These are phyloP conservation scores for Mrakia frigida DNA, from an alignment of 768 basidiomycete species.

Conservation along the genomic window DNA sequence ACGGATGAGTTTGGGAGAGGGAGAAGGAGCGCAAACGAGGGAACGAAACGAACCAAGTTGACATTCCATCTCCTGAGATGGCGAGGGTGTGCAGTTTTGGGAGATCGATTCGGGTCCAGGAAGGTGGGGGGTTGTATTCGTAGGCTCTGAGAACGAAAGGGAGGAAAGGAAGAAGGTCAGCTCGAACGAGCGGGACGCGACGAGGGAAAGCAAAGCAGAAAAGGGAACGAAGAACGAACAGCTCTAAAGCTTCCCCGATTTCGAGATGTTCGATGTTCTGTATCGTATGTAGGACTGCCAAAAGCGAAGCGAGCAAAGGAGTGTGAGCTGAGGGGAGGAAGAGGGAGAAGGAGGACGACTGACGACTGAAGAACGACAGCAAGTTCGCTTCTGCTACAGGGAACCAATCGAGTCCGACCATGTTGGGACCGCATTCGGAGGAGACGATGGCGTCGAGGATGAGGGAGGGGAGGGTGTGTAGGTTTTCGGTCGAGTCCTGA, in stretches of 20 bases:
- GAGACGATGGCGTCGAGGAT: conserved; percentile 7
- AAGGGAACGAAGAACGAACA: neutral
- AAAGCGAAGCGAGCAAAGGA: neutral
- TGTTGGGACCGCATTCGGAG: neutral
- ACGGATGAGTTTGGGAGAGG: neutral
- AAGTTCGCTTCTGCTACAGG: conserved; percentile 18
- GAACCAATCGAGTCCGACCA: conserved; percentile 28
- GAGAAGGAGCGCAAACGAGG: neutral
- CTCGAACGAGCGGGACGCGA: neutral
- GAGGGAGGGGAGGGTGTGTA: conserved; percentile 10
- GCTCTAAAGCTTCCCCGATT: conserved; percentile 15
- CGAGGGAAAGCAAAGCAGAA: neutral
- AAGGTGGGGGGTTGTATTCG: neutral
- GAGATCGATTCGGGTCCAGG: conserved; percentile 5
- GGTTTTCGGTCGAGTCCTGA: conserved; percentile 26
- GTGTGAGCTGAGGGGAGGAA: neutral
- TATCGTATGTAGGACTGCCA: neutral
- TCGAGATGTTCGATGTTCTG: conserved; percentile 21
- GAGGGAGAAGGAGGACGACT: neutral
- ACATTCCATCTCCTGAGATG: conserved; percentile 16
- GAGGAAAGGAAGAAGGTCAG: neutral
- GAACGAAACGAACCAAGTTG: neutral
- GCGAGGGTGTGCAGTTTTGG: conserved; percentile 27
- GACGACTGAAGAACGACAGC: conserved; percentile 15
- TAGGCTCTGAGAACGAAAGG: neutral